phyloP scores from a whole-genome alignment of 2,329 filamentous ascomycete species.

The Myriosclerotinia scirpicola region DNA sequence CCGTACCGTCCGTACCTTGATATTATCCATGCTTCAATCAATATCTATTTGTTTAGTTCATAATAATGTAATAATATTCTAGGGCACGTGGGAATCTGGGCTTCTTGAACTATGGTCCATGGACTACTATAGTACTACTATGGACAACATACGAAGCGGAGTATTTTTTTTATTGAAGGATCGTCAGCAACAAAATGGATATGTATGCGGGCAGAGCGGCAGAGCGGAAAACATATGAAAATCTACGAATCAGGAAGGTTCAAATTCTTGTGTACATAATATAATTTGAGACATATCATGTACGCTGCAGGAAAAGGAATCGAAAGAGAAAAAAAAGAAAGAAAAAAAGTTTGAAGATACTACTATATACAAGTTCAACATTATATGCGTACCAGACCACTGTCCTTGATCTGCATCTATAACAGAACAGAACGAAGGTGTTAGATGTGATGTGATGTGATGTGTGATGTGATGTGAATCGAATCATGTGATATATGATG shows the following conservation, averaged over 20 bases:
- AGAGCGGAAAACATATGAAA: constrained; percentile 16
- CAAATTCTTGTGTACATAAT: constrained; percentile 12
- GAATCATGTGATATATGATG: no score
- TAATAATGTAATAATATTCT: neutral
- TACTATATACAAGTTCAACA: no score
- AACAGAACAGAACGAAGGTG: constrained; percentile 4
- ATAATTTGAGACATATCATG: constrained; percentile 17
- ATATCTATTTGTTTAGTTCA: neutral
- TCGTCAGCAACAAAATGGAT: constrained; percentile 11
- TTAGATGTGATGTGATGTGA: neutral
- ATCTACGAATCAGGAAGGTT: constrained; percentile 21
- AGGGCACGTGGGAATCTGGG: neutral
- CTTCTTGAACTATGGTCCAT: no score
- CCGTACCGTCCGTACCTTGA: neutral
- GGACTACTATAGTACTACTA: neutral
- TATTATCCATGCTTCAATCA: neutral
- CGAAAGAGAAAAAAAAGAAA: neutral
- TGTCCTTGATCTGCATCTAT: neutral
- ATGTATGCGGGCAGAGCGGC: constrained; percentile 18
- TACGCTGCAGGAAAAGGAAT: constrained; percentile 16
- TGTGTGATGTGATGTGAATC: neutral
- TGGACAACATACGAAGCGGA: constrained; percentile 1
- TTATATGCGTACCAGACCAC: neutral
- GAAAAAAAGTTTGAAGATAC: neutral
- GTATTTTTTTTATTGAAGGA: constrained; percentile 10